These are phyloP conservation scores for Fraxinus anomala DNA, from an alignment of 257 asterid species.

Conservation along the genomic window DNA sequence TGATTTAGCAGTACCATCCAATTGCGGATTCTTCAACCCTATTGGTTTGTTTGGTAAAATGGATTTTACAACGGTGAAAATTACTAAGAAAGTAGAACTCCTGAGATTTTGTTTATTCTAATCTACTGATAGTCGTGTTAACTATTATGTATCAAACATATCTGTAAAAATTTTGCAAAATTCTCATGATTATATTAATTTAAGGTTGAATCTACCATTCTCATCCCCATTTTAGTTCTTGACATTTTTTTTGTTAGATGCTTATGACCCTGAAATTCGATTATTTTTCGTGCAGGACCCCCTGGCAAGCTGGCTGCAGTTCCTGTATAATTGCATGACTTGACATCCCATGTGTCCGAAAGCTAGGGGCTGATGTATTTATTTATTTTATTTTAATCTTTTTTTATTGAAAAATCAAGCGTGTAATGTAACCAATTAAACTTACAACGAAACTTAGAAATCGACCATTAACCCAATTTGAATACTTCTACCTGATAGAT, in stretches of 20 bases:
- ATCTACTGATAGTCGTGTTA: too few species aligned
- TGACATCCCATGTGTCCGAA: background rate
- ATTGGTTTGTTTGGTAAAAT: background rate
- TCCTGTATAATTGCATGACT: background rate
- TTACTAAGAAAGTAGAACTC: too few species aligned
- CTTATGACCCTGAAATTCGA: background rate
- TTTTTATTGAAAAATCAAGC: too few species aligned
- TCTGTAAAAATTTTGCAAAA: background rate
- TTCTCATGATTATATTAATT: background rate
- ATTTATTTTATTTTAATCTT: too few species aligned
- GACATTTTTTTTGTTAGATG: background rate
- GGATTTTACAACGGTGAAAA: too few species aligned
- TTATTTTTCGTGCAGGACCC: background rate
- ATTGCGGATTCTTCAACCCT: background rate
- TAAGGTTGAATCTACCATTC: background rate
- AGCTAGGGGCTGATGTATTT: too few species aligned
- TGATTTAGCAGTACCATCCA: background rate
- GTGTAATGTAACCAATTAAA: too few species aligned
- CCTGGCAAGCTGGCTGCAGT: conserved; percentile 8
- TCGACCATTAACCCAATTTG: too few species aligned
- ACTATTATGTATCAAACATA: background rate
- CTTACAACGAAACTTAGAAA: too few species aligned
- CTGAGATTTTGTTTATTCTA: too few species aligned
- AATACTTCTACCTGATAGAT: too few species aligned
- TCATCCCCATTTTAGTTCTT: background rate